These are phyloP conservation scores for Fusarium newnesense DNA, from an alignment of 2,329 filamentous ascomycete species.

Conservation along the genomic window DNA sequence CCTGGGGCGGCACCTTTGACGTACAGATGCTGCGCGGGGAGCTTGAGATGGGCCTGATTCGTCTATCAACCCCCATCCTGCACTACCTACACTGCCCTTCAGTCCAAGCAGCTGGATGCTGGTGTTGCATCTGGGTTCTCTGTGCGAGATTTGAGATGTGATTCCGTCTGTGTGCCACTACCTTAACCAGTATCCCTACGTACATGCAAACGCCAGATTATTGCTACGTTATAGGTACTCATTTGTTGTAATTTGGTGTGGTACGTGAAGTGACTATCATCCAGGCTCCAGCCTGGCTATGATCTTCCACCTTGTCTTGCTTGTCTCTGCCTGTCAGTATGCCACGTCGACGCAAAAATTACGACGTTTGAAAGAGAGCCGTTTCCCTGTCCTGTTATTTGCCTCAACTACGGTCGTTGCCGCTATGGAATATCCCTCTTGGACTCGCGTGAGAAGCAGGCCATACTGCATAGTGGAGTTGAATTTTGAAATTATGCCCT, in stretches of 20 bases:
- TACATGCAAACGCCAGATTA: conserved; percentile 18
- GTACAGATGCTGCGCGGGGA: conserved; percentile 45
- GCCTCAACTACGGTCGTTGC: conserved; percentile 18
- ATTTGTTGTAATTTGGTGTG: conserved; percentile 12
- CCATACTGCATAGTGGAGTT: conserved; percentile 31
- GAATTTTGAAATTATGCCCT: conserved; percentile 11
- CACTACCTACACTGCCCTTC: conserved; percentile 14
- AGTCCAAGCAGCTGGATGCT: conserved; percentile 39
- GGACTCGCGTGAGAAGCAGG: conserved; percentile 40
- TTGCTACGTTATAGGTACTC: not conserved
- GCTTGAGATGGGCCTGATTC: conserved; percentile 33
- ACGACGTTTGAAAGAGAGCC: conserved; percentile 20
- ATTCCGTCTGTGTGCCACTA: conserved; percentile 15
- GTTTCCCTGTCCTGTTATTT: conserved; percentile 27
- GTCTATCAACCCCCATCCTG: conserved; percentile 30
- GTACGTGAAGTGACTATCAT: conserved; percentile 2
- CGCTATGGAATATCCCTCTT: conserved; percentile 16
- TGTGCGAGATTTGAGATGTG: conserved; percentile 37
- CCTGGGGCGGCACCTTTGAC: conserved; percentile 40
- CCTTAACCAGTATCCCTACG: conserved; percentile 22
- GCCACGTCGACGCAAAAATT: conserved; percentile 20
- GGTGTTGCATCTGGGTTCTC: conserved; percentile 27
- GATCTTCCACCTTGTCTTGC: conserved; percentile 16
- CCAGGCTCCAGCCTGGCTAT: conserved; percentile 13
- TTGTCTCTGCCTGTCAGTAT: conserved; percentile 10